Conservation (phyloP, 148 eudicot species). For the Heliosperma pusillum region DNA sequence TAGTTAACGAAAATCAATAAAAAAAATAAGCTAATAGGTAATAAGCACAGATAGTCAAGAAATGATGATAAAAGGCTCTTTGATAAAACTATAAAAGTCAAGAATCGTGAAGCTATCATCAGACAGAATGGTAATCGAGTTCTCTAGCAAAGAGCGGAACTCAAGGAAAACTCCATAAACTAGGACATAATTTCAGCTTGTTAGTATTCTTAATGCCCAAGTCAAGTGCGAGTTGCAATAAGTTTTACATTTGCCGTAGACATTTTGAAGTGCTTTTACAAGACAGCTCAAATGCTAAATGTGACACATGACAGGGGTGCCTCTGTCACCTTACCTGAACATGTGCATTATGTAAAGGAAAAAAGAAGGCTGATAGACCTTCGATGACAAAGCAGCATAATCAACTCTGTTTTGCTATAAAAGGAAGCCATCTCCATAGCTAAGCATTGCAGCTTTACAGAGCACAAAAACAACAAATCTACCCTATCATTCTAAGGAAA, state of each 20-base stretch:
- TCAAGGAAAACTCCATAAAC: constrained; percentile 1
- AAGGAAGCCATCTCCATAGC: neutral
- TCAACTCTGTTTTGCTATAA: neutral
- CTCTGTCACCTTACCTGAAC: neutral
- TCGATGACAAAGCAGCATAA: neutral
- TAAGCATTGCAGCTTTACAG: neutral
- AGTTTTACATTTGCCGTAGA: neutral
- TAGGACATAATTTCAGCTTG: neutral
- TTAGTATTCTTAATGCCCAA: neutral
- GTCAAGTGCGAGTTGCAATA: neutral
- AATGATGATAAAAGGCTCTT: neutral
- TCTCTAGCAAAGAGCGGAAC: neutral
- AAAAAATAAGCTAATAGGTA: neutral
- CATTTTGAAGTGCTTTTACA: neutral
- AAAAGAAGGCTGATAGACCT: neutral
- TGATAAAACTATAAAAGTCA: neutral
- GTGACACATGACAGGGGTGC: neutral
- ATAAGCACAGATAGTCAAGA: constrained; percentile 8
- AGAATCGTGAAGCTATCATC: neutral
- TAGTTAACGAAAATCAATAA: neutral
- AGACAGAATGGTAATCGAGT: neutral
- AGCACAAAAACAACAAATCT: neutral
- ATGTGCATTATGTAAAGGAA: neutral
- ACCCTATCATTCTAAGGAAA: neutral
- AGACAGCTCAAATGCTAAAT: neutral